A percentile compares a stretch with the other conserved stretches of the same genome.
Evolutionary conservation across 257 asterid species (phyloP).

Genomic region (Mitragyna speciosa): DNA sequence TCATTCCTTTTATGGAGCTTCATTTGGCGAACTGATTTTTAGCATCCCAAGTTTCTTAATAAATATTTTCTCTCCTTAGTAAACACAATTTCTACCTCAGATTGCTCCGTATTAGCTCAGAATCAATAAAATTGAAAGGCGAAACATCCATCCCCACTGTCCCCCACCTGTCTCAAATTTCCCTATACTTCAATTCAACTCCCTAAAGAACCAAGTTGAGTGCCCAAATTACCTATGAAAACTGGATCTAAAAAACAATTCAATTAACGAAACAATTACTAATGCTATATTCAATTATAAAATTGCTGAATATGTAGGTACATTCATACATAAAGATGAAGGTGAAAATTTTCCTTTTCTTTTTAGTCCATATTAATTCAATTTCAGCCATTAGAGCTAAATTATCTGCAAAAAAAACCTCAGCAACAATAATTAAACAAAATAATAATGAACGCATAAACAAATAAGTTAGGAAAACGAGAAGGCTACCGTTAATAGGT

Average conservation of each 20-base stretch:
- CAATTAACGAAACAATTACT: background rate
- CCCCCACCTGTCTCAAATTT: background rate
- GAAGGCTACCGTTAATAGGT: constrained; percentile 63
- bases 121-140: background rate
- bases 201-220: background rate
- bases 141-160: too few species aligned
- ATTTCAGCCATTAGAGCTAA: background rate
- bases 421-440: background rate
- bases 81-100: background rate
- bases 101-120: background rate
- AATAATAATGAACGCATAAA: background rate
- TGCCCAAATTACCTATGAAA: background rate
- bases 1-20: background rate
- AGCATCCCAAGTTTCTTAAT: background rate
- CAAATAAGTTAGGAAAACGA: background rate
- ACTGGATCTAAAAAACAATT: background rate
- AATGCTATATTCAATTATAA: background rate
- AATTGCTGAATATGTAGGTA: too few species aligned
- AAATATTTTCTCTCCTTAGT: background rate
- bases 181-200: background rate
- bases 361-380: background rate
- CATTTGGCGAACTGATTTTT: background rate
- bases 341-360: background rate
- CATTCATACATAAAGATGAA: background rate
- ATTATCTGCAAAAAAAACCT: background rate